These are phyloP conservation scores for Ogataea wickerhamii DNA, from an alignment of 805 yeast species.

Conservation along the genomic window DNA sequence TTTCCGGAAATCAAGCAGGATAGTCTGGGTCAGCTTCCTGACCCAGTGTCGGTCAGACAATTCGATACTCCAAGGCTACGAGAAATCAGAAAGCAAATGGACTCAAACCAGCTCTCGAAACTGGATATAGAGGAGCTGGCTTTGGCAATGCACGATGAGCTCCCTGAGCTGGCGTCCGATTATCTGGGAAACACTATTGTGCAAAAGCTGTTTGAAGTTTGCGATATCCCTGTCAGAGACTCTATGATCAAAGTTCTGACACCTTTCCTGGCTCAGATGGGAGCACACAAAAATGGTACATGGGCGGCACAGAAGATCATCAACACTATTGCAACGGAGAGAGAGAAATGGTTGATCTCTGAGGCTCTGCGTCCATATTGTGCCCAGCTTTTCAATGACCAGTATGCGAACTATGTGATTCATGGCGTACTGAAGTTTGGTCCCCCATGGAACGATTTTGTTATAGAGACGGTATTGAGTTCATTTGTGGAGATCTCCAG, in stretches of 20 bases:
- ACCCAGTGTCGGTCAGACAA: constrained; percentile 60
- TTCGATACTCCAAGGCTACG: constrained; percentile 87
- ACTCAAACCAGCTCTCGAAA: constrained; percentile 47
- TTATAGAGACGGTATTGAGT: constrained; percentile 76
- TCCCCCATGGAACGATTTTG: constrained; percentile 78
- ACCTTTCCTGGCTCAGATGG: constrained; percentile 83
- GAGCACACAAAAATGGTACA: constrained; percentile 96
- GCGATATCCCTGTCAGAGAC: constrained; percentile 68
- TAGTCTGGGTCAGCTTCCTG: constrained; percentile 74
- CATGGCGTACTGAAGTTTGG: constrained; percentile 93
- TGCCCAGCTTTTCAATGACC: constrained; percentile 85
- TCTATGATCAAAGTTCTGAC: constrained; percentile 75
- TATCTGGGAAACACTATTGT: constrained; percentile 95
- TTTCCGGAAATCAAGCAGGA: constrained; percentile 44
- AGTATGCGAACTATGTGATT: constrained; percentile 93
- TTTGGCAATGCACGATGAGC: constrained; percentile 77
- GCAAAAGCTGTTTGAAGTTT: constrained; percentile 77
- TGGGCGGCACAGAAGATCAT: constrained; percentile 99
- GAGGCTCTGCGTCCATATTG: constrained; percentile 74
- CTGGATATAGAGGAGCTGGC: constrained; percentile 78
- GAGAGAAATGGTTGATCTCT: constrained; percentile 63
- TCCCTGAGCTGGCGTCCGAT: constrained; percentile 88
- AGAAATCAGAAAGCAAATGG: constrained; percentile 76
- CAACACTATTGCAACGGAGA: constrained; percentile 55
- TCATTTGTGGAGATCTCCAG: constrained; percentile 77